phyloP scores from a whole-genome alignment of 257 asterid genomes.

The Nicotiana obtusifolia region DNA sequence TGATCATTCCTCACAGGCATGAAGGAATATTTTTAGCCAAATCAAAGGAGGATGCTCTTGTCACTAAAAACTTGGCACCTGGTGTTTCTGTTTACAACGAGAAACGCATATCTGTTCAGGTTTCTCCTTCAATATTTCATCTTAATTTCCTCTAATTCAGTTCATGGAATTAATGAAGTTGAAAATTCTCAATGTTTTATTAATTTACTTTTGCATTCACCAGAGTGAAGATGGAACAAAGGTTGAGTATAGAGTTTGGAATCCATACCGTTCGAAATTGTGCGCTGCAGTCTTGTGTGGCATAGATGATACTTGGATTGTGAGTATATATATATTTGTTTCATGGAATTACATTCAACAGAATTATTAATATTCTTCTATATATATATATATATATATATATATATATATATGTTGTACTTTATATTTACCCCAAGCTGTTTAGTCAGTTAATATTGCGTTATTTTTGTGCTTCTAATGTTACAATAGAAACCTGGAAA shows the following conservation, averaged over 20 bases:
- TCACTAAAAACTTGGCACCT: constrained; percentile 80
- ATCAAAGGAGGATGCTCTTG: constrained; percentile 90
- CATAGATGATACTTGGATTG: constrained; percentile 91
- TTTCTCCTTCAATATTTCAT: not conserved
- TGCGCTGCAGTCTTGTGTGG: constrained; percentile 97
- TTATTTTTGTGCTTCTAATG: too few relatives aligned
- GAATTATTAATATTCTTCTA: too few relatives aligned
- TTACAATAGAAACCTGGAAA: constrained; percentile 34
- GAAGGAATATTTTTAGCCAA: constrained; percentile 84
- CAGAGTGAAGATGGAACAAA: constrained; percentile 85
- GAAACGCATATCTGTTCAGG: constrained; percentile 85
- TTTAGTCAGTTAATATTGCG: too few relatives aligned
- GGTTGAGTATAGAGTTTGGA: constrained; percentile 90
- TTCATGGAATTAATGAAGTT: too few relatives aligned
- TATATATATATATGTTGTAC: too few relatives aligned
- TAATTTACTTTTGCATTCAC: too few relatives aligned
- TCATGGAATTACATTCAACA: not conserved
- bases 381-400: too few relatives aligned
- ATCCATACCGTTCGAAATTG: constrained; percentile 91
- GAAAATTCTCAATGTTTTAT: not conserved
- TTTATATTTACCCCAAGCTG: too few relatives aligned
- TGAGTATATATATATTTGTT: constrained; percentile 28
- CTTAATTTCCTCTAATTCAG: not conserved
- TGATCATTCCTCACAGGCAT: constrained; percentile 85
- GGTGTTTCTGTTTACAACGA: constrained; percentile 93